These are phyloP conservation scores for Boletus rubroflammeus DNA, from an alignment of 768 basidiomycete genomes.

Conservation along the genomic window DNA sequence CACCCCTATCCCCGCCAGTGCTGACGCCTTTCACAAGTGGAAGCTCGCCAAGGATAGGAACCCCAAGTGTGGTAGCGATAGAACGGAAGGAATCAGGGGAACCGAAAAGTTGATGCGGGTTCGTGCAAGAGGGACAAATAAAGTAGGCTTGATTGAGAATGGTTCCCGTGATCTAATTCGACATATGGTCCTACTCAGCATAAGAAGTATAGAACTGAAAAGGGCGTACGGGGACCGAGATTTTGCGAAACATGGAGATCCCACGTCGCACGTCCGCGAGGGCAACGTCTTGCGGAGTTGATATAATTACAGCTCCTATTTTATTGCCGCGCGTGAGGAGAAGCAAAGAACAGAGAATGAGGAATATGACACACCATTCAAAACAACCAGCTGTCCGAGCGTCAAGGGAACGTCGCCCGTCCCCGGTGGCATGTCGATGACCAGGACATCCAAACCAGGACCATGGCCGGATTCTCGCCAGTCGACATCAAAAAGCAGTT, in stretches of 20 bases:
- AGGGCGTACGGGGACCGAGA: conserved; percentile 73
- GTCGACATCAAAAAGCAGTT: conserved; percentile 93
- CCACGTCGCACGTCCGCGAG: conserved; percentile 90
- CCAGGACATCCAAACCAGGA: conserved; percentile 72
- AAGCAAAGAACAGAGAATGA: background rate
- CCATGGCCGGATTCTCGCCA: conserved; percentile 50
- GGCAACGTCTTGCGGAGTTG: conserved; percentile 94
- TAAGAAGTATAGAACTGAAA: background rate
- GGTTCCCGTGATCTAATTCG: conserved; percentile 71
- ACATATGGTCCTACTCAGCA: background rate
- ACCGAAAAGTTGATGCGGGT: conserved; percentile 67
- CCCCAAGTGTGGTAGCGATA: conserved; percentile 52
- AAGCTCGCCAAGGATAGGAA: conserved; percentile 73
- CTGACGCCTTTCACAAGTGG: conserved; percentile 79
- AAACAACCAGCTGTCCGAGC: conserved; percentile 78
- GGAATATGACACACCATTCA: conserved; percentile 62
- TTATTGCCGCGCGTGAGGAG: background rate
- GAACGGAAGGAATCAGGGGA: conserved; percentile 58
- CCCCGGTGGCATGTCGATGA: conserved; percentile 95
- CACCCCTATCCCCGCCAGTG: conserved; percentile 63
- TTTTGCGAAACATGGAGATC: conserved; percentile 87
- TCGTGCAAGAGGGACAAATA: conserved; percentile 68
- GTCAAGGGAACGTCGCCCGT: conserved; percentile 96
- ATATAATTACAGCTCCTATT: conserved; percentile 87
- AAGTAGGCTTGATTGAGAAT: conserved; percentile 88